Conservation (phyloP, 805 yeast genomes). For the Schizosaccharomyces osmophilus region DNA sequence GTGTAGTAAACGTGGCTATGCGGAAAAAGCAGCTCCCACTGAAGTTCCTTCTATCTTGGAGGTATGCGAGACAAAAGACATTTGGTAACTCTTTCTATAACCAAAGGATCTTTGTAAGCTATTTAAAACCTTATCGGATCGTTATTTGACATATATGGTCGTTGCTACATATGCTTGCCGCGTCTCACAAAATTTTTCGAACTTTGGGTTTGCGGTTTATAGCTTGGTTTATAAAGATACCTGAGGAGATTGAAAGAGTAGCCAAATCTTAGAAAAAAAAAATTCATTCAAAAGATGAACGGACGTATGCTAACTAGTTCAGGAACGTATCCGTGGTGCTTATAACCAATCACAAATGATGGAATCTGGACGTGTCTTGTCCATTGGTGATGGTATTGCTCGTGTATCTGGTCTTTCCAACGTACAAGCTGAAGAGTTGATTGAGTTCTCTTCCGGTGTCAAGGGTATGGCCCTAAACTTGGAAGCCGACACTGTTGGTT, state of each 20-base stretch:
- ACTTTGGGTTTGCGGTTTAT: too few relatives aligned
- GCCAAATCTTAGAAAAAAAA: too few relatives aligned
- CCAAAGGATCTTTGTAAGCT: not conserved
- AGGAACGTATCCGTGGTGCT: constrained; percentile 94
- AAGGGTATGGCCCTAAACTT: constrained; percentile 99
- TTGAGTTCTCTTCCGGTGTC: constrained; percentile 97
- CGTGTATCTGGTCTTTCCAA: constrained; percentile 98
- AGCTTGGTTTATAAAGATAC: too few relatives aligned
- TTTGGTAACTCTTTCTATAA: not conserved
- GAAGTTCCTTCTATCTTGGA: constrained; percentile 97
- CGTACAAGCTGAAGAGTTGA: constrained; percentile 98
- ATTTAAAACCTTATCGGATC: not conserved
- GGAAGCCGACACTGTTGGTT: constrained; percentile 99
- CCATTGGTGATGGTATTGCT: constrained; percentile 99
- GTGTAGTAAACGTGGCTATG: constrained; percentile 46
- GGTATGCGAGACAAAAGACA: constrained; percentile 7
- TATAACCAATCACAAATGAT: constrained; percentile 90
- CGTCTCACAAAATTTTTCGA: too few relatives aligned
- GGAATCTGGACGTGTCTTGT: constrained; percentile 97
- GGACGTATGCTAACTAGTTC: not conserved
- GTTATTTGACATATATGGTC: too few relatives aligned
- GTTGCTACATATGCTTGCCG: too few relatives aligned
- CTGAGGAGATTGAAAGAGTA: too few relatives aligned
- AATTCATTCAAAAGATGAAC: too few relatives aligned
- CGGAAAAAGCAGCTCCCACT: constrained; percentile 91